Evolutionary conservation across 441 rosid genomes (phyloP).

Genomic region (Aleurites moluccanus): DNA sequence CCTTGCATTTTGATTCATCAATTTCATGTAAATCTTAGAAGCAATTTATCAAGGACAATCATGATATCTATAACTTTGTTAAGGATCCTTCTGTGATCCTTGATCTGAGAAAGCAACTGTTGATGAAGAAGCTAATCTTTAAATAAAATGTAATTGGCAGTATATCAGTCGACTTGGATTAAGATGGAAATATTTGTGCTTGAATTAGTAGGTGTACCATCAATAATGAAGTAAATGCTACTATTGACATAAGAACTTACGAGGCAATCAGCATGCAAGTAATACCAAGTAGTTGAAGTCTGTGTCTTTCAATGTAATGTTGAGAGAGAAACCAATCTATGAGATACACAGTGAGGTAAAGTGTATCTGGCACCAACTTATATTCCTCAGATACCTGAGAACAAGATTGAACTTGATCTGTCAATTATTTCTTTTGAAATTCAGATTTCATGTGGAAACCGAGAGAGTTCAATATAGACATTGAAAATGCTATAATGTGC

Average conservation of each 20-base stretch:
- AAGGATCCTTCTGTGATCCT: not conserved
- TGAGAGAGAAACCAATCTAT: constrained; percentile 81
- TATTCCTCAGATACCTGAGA: constrained; percentile 91
- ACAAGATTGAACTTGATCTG: constrained; percentile 21
- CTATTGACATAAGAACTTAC: constrained; percentile 48
- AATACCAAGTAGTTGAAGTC: constrained; percentile 89
- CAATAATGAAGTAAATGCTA: constrained; percentile 10
- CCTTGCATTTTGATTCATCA: constrained; percentile 1
- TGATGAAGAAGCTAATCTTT: not conserved
- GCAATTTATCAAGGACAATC: not conserved
- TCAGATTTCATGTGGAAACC: not conserved
- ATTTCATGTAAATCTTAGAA: not conserved
- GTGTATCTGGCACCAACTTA: constrained; percentile 86
- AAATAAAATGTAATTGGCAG: not conserved
- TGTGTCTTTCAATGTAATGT: constrained; percentile 58
- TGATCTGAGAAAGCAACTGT: not conserved
- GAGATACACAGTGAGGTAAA: constrained; percentile 81
- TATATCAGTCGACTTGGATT: not conserved
- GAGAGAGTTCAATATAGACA: not conserved
- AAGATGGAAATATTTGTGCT: not conserved
- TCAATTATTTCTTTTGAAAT: constrained; percentile 6
- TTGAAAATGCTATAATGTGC: not conserved
- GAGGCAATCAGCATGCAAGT: constrained; percentile 94
- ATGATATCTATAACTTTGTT: not conserved
- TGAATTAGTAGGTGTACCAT: not conserved